Conservation (phyloP, 768 basidiomycete genomes). For the Mycena capillaripes region DNA sequence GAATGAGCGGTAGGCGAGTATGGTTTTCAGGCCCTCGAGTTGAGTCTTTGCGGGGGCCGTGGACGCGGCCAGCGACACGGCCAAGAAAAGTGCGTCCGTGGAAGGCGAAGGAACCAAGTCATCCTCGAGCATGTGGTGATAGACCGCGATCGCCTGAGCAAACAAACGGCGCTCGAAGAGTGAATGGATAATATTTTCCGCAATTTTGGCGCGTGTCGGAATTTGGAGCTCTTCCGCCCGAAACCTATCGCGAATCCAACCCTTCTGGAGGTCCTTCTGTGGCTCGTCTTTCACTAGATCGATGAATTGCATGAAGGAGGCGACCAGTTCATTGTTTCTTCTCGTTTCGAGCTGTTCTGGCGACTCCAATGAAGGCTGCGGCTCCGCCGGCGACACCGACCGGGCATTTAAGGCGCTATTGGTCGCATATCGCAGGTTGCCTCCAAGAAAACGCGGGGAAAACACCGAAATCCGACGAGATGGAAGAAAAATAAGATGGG, state of each 20-base stretch:
- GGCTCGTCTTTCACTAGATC: constrained; percentile 32
- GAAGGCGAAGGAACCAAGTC: constrained; percentile 53
- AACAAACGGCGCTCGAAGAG: constrained; percentile 56
- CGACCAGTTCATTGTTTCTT: constrained; percentile 21
- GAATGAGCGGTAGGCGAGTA: constrained; percentile 43
- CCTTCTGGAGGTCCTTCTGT: background rate
- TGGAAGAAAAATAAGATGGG: background rate
- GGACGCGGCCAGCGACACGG: constrained; percentile 46
- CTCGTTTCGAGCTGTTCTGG: background rate
- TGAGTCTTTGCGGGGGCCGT: constrained; percentile 36
- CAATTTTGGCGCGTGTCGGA: constrained; percentile 34
- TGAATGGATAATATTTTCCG: constrained; percentile 53
- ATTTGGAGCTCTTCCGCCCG: constrained; percentile 18
- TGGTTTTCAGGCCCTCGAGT: constrained; percentile 34
- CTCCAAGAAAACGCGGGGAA: background rate
- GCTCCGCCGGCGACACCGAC: background rate
- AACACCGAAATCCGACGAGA: background rate
- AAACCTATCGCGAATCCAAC: constrained; percentile 11
- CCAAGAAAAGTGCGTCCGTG: constrained; percentile 58
- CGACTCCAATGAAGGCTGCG: too few species aligned
- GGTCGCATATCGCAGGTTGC: background rate
- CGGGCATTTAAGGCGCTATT: background rate
- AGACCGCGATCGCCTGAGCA: constrained; percentile 54
- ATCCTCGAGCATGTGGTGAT: constrained; percentile 57
- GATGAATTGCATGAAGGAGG: constrained; percentile 30